phyloP scores from a whole-genome alignment of 345 rosid species.

The Gossypium bickii region DNA sequence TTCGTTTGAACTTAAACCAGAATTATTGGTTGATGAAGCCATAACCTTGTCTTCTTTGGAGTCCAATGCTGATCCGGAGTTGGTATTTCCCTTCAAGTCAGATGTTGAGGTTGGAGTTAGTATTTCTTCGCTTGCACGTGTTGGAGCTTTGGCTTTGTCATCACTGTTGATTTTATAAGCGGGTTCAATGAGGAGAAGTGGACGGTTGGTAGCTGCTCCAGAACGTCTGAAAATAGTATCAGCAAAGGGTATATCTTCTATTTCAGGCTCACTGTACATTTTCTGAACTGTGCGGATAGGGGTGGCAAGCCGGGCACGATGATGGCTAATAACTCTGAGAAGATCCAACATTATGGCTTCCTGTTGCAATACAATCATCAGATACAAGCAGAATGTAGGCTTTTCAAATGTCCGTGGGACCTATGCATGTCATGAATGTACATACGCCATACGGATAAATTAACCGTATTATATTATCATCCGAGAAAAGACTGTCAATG shows the following conservation, averaged over 20 bases:
- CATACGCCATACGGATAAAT: neutral
- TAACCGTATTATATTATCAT: neutral
- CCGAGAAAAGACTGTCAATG: neutral
- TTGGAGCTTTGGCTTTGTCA: constrained; percentile 48
- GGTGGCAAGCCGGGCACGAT: constrained; percentile 84
- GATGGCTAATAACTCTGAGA: constrained; percentile 82
- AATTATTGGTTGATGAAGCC: constrained; percentile 20
- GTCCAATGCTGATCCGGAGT: constrained; percentile 29
- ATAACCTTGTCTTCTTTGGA: constrained; percentile 33
- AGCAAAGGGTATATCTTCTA: constrained; percentile 63
- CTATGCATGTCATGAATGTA: neutral
- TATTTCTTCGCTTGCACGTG: constrained; percentile 43
- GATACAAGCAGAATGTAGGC: neutral
- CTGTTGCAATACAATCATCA: constrained; percentile 42
- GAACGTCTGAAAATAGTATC: constrained; percentile 47
- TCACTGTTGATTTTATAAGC: constrained; percentile 62
- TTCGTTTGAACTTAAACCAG: constrained; percentile 26
- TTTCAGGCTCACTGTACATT: constrained; percentile 58
- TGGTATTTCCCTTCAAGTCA: constrained; percentile 28
- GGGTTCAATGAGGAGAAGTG: constrained; percentile 69
- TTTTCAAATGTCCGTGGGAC: neutral
- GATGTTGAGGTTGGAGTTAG: constrained; percentile 28
- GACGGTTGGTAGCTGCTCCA: constrained; percentile 50
- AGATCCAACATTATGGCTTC: constrained; percentile 90
- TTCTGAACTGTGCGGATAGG: constrained; percentile 90